Base-by-base conservation (phyloP, 306 rosid genomes). In the Astragalus membranaceus region DNA sequence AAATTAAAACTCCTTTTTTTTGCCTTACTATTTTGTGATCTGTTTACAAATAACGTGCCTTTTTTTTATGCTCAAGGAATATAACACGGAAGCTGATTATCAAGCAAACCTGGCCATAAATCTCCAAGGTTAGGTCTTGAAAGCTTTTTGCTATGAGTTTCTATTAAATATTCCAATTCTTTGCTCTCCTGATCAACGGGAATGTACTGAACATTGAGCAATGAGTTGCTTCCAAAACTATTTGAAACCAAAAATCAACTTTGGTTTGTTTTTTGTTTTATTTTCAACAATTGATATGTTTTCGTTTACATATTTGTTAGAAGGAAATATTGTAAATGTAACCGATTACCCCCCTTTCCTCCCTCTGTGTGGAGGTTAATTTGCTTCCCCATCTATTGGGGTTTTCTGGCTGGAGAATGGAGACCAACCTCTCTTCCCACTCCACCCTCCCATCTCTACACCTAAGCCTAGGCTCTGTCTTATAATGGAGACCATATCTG, bases 81-180 rank as follows among this genome's bases (percentile, higher is more conserved):
- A 20, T 67, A 94, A 94, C 84, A 62, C 83, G 0, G 88, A 85
- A 37, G 99, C 99, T 36, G 97, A 91, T 71, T 85, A 57, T 57
- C 87, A 81, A 83, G 97, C 99, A 26, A 90, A 91, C 79, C 55
- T 62, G 52, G 97, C 87, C 43, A 7, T 79, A 77, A 41, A 73
- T 81, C 93, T 88, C 52, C 61, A 8, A 64, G 96, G 96, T 90
- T 49, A 82, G 84, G 57, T 33, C 51, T 11, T 66, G 30, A 42
- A 64, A 75, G 10, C 60, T 61, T 69, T 72, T 26, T 10, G 10
- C 30, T 26, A 26, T 26, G 55, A 72, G 58, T 67, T 43, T 37
- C 10, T 49, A 26, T 26, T 20, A 0, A 26, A 26, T 3, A 1
- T 53, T 50, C 36, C 4, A 54, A 33, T 71, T 61, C 37, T 7